Evolutionary conservation across 768 basidiomycete genomes (phyloP).

Genomic region (Clathrus columnatus): DNA sequence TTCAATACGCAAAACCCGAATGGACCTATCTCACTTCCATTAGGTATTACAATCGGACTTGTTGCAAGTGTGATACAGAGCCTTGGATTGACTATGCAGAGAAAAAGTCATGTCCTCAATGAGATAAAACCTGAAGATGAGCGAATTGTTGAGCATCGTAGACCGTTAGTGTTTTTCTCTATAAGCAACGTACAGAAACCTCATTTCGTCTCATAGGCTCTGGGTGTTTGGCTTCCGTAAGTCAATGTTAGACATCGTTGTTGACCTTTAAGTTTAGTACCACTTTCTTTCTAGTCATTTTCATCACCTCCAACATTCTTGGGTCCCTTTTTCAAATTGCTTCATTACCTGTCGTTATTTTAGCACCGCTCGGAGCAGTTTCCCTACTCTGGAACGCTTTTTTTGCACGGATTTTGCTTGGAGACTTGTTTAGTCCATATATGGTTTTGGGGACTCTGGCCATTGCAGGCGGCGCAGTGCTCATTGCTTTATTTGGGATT

Average conservation of each 20-base stretch:
- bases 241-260: conserved; percentile 17
- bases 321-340: conserved; percentile 90
- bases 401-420: conserved; percentile 76
- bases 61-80: conserved; percentile 85
- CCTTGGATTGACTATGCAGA: conserved; percentile 83
- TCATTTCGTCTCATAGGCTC: conserved; percentile 36
- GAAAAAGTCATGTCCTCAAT: conserved; percentile 86
- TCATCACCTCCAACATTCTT: conserved; percentile 80
- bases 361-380: conserved; percentile 88
- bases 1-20: neutral
- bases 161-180: conserved; percentile 54
- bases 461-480: conserved; percentile 80
- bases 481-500: conserved; percentile 88
- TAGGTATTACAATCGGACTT: conserved; percentile 51
- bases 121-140: conserved; percentile 56
- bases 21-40: conserved; percentile 29
- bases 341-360: conserved; percentile 87
- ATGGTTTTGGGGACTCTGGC: conserved; percentile 82
- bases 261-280: conserved; percentile 6
- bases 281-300: conserved; percentile 38
- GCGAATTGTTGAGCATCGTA: conserved; percentile 61
- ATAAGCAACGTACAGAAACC: conserved; percentile 3
- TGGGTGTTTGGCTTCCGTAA: conserved; percentile 79
- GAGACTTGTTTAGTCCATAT: conserved; percentile 76
- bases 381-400: conserved; percentile 92